Conservation (phyloP, 495 filamentous ascomycete species). For the Aspergillus panamensis region DNA sequence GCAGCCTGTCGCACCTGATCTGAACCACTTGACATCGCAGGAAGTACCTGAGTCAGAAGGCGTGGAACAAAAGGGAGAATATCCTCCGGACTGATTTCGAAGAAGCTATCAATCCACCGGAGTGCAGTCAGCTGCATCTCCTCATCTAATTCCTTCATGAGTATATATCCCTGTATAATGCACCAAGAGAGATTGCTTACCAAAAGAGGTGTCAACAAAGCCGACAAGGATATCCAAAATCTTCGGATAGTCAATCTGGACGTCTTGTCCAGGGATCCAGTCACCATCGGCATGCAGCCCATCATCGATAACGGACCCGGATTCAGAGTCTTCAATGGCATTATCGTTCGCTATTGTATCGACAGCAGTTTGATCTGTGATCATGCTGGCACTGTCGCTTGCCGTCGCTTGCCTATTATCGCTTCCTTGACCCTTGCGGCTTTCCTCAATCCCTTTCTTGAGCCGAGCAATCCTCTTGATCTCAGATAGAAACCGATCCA, state of each 20-base stretch:
- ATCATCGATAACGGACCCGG: constrained; percentile 56
- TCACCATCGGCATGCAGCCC: constrained; percentile 71
- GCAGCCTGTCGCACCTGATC: constrained; percentile 87
- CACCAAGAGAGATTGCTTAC: constrained; percentile 40
- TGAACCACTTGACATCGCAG: constrained; percentile 87
- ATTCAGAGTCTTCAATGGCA: constrained; percentile 56
- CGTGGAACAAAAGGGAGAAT: constrained; percentile 94
- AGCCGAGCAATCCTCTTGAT: constrained; percentile 92
- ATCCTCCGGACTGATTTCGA: constrained; percentile 96
- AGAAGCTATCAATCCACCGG: constrained; percentile 93
- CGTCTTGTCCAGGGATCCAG: constrained; percentile 96
- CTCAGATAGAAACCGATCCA: constrained; percentile 91
- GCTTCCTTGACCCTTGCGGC: constrained; percentile 65
- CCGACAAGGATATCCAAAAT: constrained; percentile 89
- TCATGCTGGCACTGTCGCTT: constrained; percentile 58
- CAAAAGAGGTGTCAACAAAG: constrained; percentile 79
- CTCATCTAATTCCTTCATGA: constrained; percentile 55
- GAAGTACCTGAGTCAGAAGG: constrained; percentile 85
- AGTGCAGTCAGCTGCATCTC: constrained; percentile 87
- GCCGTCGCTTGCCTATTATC: constrained; percentile 62
- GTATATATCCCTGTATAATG: not conserved
- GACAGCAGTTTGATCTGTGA: constrained; percentile 46
- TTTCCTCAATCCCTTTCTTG: constrained; percentile 89
- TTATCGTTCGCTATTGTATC: constrained; percentile 44
- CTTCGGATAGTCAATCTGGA: constrained; percentile 87